A percentile compares a stretch with the other conserved stretches of the same genome.
phyloP scores from a whole-genome alignment of 2,329 filamentous ascomycete species.

The Rugonectria rugulosa region DNA sequence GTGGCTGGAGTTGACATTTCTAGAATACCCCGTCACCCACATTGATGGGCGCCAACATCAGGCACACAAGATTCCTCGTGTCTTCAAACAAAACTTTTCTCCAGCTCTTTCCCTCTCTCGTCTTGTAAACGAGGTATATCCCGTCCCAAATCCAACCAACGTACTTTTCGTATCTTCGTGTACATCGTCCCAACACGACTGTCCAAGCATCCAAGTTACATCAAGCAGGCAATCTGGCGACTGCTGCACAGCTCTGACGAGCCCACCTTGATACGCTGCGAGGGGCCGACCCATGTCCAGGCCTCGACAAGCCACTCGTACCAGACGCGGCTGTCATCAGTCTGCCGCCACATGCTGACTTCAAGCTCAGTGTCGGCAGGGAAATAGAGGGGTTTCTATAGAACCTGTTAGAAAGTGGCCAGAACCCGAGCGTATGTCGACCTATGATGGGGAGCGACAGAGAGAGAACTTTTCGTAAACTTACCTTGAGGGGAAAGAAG shows the following conservation, averaged over 20 bases:
- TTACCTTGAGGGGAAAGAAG: slow-evolving; percentile 93
- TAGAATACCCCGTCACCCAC: background rate
- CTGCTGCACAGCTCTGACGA: slow-evolving; percentile 73
- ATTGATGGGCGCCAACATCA: background rate
- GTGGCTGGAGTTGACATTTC: too few relatives aligned
- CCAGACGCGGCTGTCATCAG: slow-evolving; percentile 95
- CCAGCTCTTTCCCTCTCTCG: background rate
- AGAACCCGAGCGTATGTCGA: too few relatives aligned
- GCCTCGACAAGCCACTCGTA: slow-evolving; percentile 98
- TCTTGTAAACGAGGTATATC: background rate
- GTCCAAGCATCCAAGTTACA: slow-evolving; percentile 53
- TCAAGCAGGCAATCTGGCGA: slow-evolving; percentile 73
- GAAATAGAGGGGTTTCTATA: slow-evolving; percentile 81
- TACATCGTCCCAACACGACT: background rate
- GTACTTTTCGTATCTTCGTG: slow-evolving; percentile 3
- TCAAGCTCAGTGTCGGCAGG: slow-evolving; percentile 86
- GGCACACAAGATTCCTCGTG: background rate
- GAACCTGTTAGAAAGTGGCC: background rate
- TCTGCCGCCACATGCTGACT: slow-evolving; percentile 94
- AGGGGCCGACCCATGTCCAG: slow-evolving; percentile 70
- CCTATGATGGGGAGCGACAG: too few relatives aligned
- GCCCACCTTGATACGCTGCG: slow-evolving; percentile 69
- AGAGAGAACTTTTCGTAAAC: slow-evolving; percentile 27
- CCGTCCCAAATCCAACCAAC: slow-evolving; percentile 2
- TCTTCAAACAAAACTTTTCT: slow-evolving; percentile 12